Percentiles rank a stretch among this genome's conserved stretches.
These are phyloP conservation scores for Tolypocladium amazonense DNA, from an alignment of 2,329 filamentous ascomycete genomes.

Conservation along the genomic window DNA sequence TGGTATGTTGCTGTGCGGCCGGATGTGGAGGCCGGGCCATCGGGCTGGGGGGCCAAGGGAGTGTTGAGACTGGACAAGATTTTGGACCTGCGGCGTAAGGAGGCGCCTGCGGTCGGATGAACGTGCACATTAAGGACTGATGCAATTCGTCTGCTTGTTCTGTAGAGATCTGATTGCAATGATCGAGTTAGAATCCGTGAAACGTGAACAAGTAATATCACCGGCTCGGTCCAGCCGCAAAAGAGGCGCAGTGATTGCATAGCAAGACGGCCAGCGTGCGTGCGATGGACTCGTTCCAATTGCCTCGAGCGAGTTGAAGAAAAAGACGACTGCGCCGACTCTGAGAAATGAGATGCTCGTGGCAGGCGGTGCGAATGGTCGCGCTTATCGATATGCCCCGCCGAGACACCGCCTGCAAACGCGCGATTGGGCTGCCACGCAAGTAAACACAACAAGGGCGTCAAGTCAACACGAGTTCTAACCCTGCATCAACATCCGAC, in stretches of 20 bases:
- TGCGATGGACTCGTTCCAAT: background rate
- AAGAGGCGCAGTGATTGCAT: background rate
- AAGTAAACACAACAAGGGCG: conserved; percentile 3
- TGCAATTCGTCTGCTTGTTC: background rate
- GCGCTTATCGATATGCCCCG: conserved; percentile 9
- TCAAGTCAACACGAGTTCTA: conserved; percentile 1
- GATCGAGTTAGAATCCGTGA: background rate
- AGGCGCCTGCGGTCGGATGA: background rate
- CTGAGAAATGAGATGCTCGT: background rate
- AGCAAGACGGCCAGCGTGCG: background rate
- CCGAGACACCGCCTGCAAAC: background rate
- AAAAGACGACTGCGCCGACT: background rate
- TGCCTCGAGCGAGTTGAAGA: background rate
- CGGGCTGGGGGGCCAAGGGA: conserved; percentile 79
- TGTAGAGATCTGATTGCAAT: background rate
- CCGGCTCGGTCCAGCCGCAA: background rate
- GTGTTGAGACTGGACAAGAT: conserved; percentile 56
- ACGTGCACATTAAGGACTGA: background rate
- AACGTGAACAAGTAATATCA: background rate
- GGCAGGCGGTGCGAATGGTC: background rate
- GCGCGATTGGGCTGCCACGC: background rate
- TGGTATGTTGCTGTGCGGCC: conserved; percentile 76
- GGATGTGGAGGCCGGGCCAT: conserved; percentile 60
- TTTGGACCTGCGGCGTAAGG: conserved; percentile 38
- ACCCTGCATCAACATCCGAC: background rate